Evolutionary conservation across 768 basidiomycete genomes (phyloP).

Genomic region (Pisolithus tinctorius): DNA sequence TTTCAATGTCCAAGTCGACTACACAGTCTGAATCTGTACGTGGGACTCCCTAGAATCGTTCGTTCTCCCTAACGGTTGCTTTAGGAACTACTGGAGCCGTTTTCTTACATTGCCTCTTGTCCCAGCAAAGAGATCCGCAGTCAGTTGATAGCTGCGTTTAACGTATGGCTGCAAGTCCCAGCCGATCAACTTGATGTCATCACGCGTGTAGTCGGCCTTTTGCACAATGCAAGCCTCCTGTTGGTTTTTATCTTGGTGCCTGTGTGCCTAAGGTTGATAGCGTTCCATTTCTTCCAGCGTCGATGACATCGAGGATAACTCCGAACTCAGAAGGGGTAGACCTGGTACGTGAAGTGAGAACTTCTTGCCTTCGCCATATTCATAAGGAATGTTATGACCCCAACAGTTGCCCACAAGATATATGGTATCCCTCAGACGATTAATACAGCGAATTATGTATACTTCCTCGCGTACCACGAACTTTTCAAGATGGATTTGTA

Average conservation of each 20-base stretch:
- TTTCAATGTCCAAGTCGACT: slow-evolving; percentile 15
- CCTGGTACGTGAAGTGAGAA: slow-evolving; percentile 50
- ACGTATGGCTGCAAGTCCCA: slow-evolving; percentile 85
- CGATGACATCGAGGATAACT: slow-evolving; percentile 94
- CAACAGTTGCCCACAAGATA: slow-evolving; percentile 89
- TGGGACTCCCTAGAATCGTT: background rate
- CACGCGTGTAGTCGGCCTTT: slow-evolving; percentile 75
- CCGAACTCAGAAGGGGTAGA: slow-evolving; percentile 75
- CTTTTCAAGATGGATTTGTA: slow-evolving; percentile 37
- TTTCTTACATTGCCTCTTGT: slow-evolving; percentile 71
- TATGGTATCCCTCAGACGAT: slow-evolving; percentile 96
- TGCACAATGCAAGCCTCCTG: slow-evolving; percentile 93
- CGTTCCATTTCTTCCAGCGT: slow-evolving; percentile 43
- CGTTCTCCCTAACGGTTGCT: background rate
- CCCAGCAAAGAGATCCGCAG: slow-evolving; percentile 91
- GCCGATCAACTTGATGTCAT: slow-evolving; percentile 65
- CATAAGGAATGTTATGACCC: background rate
- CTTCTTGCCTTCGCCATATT: background rate
- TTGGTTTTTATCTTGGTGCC: slow-evolving; percentile 28
- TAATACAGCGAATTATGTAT: slow-evolving; percentile 95
- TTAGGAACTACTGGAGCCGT: slow-evolving; percentile 75
- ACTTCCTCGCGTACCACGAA: slow-evolving; percentile 89
- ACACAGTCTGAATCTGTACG: slow-evolving; percentile 21
- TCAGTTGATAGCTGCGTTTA: slow-evolving; percentile 86
- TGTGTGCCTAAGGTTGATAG: background rate